Conservation (phyloP, 2,329 filamentous ascomycete genomes). For the Domatiomyces globalis region DNA sequence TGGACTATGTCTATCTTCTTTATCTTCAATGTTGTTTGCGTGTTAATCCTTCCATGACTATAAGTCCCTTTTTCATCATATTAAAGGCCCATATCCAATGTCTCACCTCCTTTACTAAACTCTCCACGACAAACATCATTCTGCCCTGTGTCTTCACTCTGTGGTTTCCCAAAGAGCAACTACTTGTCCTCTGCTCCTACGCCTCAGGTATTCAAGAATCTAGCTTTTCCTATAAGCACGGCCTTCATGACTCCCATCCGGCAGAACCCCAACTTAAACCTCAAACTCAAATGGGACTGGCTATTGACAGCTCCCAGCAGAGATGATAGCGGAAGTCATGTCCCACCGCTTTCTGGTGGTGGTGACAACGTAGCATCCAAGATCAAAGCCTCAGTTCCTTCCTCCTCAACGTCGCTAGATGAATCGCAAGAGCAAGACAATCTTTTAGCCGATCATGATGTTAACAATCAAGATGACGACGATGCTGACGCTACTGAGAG, state of each 20-base stretch:
- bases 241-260: background rate
- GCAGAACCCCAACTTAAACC: background rate
- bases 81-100: background rate
- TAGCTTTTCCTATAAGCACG: background rate
- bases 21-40: background rate
- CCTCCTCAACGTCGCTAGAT: background rate
- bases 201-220: too few relatives aligned
- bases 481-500: background rate
- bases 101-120: background rate
- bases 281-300: background rate
- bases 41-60: background rate
- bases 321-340: background rate
- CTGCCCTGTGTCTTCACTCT: background rate
- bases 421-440: background rate
- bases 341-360: background rate
- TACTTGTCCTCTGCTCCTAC: background rate
- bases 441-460: background rate
- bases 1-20: background rate
- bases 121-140: background rate
- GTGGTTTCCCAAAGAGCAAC: too few relatives aligned
- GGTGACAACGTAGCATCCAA: background rate
- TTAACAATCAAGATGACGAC: background rate
- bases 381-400: background rate
- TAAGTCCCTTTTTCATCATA: background rate
- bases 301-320: background rate